Base-by-base conservation (phyloP, 164 flowering plant genomes). In the Stephania cephalantha region DNA sequence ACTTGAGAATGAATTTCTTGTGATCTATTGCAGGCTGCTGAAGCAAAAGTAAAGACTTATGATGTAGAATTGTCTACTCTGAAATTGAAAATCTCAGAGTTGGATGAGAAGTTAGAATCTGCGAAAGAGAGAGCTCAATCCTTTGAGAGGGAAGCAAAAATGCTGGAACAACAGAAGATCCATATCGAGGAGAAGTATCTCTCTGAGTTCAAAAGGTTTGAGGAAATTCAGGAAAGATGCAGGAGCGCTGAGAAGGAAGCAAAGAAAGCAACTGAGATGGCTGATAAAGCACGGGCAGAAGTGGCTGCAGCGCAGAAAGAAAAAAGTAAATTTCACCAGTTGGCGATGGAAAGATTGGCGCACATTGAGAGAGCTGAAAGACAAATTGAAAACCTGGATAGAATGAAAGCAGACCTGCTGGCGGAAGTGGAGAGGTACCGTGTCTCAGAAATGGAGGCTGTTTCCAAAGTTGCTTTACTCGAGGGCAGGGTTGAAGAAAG, bases 401-500 rank as follows among this genome's bases (percentile, higher is more conserved):
- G 99, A 74, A 80, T 86, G 80, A 92, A 82, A 79, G 76, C 77
- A 12, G 91, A 88, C 73, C 78, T 90, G 67, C 79, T 55, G 46
- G 82, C 78, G 72, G 93, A 96, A 73, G 73, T 90, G 4, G 85
- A 87, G 18, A 83, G 85, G 66, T 50, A 84, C 30, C 93, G 85
- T 44, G 82, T 70, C 13, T 88, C 90, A n/a, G 97, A 92, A 79
- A 81, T 78, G 87, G 92, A 86, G 15, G 97, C 98, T 1, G 66
- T 81, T 31, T 82, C 90, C 31, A 92, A 83, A 78, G 94, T 90
- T 35, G 80, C 82, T 42, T 61, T 83, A 44, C 84, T 96, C 53
- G 98, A 96, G 81, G 87, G 82, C 29, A 87, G 89, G 76, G 97
- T 96, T 73, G 90, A 88, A 75, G 97, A 94, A 75, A 84, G 96